Evolutionary conservation across 2,329 filamentous ascomycete species (phyloP).

Genomic region (Fusarium falciforme): DNA sequence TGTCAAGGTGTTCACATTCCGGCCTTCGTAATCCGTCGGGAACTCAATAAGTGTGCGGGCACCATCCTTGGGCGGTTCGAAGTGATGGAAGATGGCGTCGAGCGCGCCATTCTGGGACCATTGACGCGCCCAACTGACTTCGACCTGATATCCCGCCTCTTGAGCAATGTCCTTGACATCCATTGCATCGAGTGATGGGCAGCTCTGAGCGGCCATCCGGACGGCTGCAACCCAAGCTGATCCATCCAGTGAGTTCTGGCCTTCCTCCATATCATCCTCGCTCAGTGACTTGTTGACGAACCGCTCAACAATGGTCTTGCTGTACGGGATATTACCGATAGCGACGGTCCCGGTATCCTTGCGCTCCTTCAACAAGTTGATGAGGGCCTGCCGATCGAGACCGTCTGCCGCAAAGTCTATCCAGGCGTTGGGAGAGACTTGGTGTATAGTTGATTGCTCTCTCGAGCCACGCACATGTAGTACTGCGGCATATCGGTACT

Average conservation of each 20-base stretch:
- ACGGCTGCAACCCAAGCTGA: slow-evolving; percentile 1
- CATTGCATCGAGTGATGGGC: slow-evolving; percentile 17
- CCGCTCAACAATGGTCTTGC: slow-evolving; percentile 46
- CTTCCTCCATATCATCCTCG: not conserved
- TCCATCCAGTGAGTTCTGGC: slow-evolving; percentile 3
- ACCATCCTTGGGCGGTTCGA: slow-evolving; percentile 1
- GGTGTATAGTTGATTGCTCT: not conserved
- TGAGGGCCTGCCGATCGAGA: slow-evolving; percentile 19
- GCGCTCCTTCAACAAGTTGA: slow-evolving; percentile 12
- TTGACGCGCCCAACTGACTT: slow-evolving; percentile 56
- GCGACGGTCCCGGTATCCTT: slow-evolving; percentile 10
- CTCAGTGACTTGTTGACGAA: slow-evolving; percentile 29
- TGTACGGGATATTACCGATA: slow-evolving; percentile 40
- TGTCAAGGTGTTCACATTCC: not conserved
- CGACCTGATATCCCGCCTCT: slow-evolving; percentile 57
- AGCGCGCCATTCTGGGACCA: slow-evolving; percentile 28
- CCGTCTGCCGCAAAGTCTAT: slow-evolving; percentile 29
- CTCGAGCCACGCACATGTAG: slow-evolving; percentile 16
- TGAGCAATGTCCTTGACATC: slow-evolving; percentile 37
- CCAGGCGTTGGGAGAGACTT: slow-evolving; percentile 11
- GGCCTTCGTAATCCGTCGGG: slow-evolving; percentile 13
- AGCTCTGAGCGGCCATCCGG: not conserved
- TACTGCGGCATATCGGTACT: slow-evolving; percentile 42
- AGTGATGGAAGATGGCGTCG: slow-evolving; percentile 27
- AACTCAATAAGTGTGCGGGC: slow-evolving; percentile 21